Evolutionary conservation across 345 rosid genomes (phyloP).

Genomic region (Gynandropsis gynandra): DNA sequence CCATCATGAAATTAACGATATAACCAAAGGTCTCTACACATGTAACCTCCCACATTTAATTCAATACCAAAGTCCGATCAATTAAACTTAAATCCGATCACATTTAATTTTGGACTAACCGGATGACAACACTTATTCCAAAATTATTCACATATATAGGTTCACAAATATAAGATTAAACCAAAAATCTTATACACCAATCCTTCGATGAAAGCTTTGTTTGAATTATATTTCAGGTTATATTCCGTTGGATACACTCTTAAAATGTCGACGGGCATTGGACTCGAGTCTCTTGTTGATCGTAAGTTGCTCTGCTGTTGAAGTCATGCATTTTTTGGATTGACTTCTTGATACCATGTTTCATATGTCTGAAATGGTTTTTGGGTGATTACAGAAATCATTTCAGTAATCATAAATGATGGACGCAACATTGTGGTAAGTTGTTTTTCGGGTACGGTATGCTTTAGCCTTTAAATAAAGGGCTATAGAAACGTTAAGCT

Average conservation of each 20-base stretch:
- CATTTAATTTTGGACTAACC: too few relatives aligned
- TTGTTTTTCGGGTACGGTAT: background rate
- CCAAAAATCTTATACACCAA: too few relatives aligned
- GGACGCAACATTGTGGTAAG: slow-evolving; percentile 90
- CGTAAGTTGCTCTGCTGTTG: slow-evolving; percentile 32
- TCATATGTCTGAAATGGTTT: background rate
- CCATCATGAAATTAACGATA: too few relatives aligned
- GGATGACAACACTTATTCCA: too few relatives aligned
- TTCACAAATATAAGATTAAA: too few relatives aligned
- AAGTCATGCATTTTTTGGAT: background rate
- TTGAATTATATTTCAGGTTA: slow-evolving; percentile 10
- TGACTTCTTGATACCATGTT: background rate
- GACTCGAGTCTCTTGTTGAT: slow-evolving; percentile 79
- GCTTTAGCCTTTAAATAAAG: background rate
- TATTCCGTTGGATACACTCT: background rate
- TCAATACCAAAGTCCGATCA: too few relatives aligned
- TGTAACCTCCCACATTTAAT: too few relatives aligned
- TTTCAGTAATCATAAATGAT: slow-evolving; percentile 78
- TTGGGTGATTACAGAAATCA: slow-evolving; percentile 41
- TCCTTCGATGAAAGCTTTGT: slow-evolving; percentile 18
- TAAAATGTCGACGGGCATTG: slow-evolving; percentile 56
- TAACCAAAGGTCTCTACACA: too few relatives aligned
- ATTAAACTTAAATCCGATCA: too few relatives aligned
- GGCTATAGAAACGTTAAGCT: background rate
- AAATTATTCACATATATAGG: too few relatives aligned